A percentile compares a stretch with the other conserved stretches of the same genome.
phyloP scores from a whole-genome alignment of 106 monocot species.

The Agapanthus africanus region DNA sequence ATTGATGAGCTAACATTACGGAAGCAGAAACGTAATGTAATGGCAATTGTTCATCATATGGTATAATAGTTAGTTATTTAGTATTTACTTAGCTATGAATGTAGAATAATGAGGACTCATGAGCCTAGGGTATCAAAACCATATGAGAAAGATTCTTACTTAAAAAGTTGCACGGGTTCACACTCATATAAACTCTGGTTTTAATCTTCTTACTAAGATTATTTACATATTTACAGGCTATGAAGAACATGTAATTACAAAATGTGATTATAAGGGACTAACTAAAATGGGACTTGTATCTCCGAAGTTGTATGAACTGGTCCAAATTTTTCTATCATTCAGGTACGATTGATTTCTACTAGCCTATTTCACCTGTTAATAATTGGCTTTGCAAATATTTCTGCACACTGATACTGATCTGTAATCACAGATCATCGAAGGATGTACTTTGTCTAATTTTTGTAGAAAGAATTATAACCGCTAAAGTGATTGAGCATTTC shows the following conservation, averaged over 20 bases:
- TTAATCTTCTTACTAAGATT: background rate
- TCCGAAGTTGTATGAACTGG: constrained; percentile 70
- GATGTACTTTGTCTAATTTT: constrained; percentile 74
- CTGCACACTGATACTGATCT: constrained; percentile 5
- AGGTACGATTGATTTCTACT: constrained; percentile 26
- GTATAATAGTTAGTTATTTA: no score
- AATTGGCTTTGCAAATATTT: background rate
- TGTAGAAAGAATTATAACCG: constrained; percentile 86
- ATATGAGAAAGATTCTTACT: no score
- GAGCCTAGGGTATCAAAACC: no score
- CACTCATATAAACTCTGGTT: background rate
- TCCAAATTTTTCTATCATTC: constrained; percentile 57
- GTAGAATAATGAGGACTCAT: no score
- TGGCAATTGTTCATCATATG: no score
- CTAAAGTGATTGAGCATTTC: constrained; percentile 61
- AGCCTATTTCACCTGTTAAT: background rate
- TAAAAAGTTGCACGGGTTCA: background rate
- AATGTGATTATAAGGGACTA: constrained; percentile 29
- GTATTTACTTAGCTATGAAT: no score
- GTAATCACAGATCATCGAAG: constrained; percentile 28
- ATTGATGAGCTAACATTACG: no score
- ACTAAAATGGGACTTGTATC: constrained; percentile 53
- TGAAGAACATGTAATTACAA: constrained; percentile 31
- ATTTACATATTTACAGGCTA: constrained; percentile 33
- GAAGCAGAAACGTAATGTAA: no score